These are phyloP conservation scores for Candida frijolesensis DNA, from an alignment of 1,139 yeast genomes.

Conservation along the genomic window DNA sequence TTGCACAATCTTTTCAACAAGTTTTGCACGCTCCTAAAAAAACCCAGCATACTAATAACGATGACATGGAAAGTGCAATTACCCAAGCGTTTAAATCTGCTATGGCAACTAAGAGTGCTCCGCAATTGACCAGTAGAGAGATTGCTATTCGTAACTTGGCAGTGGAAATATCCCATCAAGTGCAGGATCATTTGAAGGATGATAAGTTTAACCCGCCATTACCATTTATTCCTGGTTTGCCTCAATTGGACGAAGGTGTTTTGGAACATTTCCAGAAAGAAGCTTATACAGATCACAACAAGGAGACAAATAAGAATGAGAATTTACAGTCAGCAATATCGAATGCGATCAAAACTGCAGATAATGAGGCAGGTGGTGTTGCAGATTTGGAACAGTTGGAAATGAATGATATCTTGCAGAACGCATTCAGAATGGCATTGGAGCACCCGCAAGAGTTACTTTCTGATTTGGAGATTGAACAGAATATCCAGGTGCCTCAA, in stretches of 20 bases:
- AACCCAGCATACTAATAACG: slow-evolving; percentile 1
- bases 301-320: not conserved
- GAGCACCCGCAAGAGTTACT: slow-evolving; percentile 62
- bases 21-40: slow-evolving; percentile 7
- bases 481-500: slow-evolving; percentile 15
- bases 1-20: slow-evolving; percentile 24
- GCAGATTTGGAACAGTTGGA: slow-evolving; percentile 53
- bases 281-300: slow-evolving; percentile 29
- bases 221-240: slow-evolving; percentile 24
- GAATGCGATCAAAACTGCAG: slow-evolving; percentile 27
- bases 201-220: slow-evolving; percentile 15
- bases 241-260: slow-evolving; percentile 41
- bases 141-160: slow-evolving; percentile 36
- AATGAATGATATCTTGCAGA: slow-evolving; percentile 70
- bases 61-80: slow-evolving; percentile 33
- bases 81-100: slow-evolving; percentile 38
- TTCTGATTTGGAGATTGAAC: slow-evolving; percentile 48
- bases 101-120: slow-evolving; percentile 12
- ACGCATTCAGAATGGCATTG: slow-evolving; percentile 73
- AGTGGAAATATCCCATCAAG: slow-evolving; percentile 35
- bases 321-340: slow-evolving; percentile 28
- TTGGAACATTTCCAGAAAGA: slow-evolving; percentile 42
- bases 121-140: slow-evolving; percentile 22
- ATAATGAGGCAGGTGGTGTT: slow-evolving; percentile 15
- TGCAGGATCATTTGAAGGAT: slow-evolving; percentile 29